Percentiles rank a stretch among this genome's conserved stretches.
Conservation (phyloP, 208 protist genomes). For the Crithidia brevicula region DNA sequence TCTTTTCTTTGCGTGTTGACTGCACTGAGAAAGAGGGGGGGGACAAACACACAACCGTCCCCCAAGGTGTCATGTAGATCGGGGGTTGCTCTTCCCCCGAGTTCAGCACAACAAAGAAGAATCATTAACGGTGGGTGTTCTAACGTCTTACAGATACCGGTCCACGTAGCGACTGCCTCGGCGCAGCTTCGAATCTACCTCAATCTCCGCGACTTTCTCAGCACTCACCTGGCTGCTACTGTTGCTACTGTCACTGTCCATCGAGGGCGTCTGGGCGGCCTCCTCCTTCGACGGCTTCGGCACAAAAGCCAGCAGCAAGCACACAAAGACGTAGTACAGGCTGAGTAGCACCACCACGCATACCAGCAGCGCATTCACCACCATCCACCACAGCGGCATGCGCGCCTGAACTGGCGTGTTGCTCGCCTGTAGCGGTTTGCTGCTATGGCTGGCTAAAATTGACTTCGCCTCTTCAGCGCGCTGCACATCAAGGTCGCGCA, state of each 20-base stretch:
- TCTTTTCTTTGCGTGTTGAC: too few species aligned
- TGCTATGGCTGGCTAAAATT: neutral
- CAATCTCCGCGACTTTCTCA: neutral
- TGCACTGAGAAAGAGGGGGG: too few species aligned
- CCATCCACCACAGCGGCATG: slow-evolving; percentile 58
- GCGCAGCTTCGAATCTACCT: neutral
- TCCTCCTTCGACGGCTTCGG: slow-evolving; percentile 33
- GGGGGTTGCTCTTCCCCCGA: too few species aligned
- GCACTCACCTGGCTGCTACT: neutral
- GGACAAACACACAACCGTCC: too few species aligned
- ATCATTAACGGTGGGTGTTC: too few species aligned
- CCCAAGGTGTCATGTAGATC: too few species aligned
- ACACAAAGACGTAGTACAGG: slow-evolving; percentile 73
- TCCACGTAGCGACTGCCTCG: slow-evolving; percentile 32
- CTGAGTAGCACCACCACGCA: slow-evolving; percentile 45
- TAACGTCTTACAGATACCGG: slow-evolving; percentile 19
- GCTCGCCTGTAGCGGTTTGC: neutral
- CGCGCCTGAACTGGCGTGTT: neutral
- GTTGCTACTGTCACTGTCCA: neutral
- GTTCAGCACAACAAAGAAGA: too few species aligned
- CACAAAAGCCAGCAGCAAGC: slow-evolving; percentile 79
- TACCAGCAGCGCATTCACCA: slow-evolving; percentile 45
- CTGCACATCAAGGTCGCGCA: slow-evolving; percentile 11
- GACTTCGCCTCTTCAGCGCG: slow-evolving; percentile 2
- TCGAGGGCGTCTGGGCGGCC: neutral